Evolutionary conservation across 768 basidiomycete genomes (phyloP), one percentile per base, ranked within the genome.

Genomic region (Boletellus ananas): DNA sequence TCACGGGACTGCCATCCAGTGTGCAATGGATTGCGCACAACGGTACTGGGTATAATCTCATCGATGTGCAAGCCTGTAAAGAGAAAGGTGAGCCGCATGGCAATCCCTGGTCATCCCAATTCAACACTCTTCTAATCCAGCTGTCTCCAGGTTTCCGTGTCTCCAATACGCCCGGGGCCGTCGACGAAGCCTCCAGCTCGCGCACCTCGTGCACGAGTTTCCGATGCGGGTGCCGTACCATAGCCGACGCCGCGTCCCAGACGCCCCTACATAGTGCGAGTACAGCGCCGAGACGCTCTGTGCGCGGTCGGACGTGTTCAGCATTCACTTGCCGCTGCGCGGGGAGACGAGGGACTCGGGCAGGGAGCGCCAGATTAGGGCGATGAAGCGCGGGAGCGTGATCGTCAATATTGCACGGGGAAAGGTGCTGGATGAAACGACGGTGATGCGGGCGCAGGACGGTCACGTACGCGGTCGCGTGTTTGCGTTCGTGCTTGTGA

Each of bases 401-500:
- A 78, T 94, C 60, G 80, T 94, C 52, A 94, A 94, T 67, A 94
- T 90, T 3, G 90, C 91, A 17, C 73, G 94, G n/a, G 94, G 94
- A 10, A 93, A 87, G 63, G 82, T 95, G 23, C 78, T 95, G 29
- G 89, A 95, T 56, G 91, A 95, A 68, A 81, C 79, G 13, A 94
- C 90, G 4, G 74, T 97, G 73, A 87, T 95, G 52, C 77, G 77
- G 21, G 92, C 92, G 17, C 67, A 91, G 59, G 85, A 85, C 58
- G 92, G 91, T 11, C 90, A 95, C 67, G 92, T 94, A 64, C 63
- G 90, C 74, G 2, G 8, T n/a, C 6, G 27, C 25, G 16, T 31
- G 53, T 65, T 7, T 27, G 18, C 58, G 29, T 13, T 36, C 16
- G 45, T 29, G 11, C 16, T 25, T n/a, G 4, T 27, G 12, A 9